Base-by-base conservation (phyloP, 2,329 filamentous ascomycete species). In the Myriangium duriaei region DNA sequence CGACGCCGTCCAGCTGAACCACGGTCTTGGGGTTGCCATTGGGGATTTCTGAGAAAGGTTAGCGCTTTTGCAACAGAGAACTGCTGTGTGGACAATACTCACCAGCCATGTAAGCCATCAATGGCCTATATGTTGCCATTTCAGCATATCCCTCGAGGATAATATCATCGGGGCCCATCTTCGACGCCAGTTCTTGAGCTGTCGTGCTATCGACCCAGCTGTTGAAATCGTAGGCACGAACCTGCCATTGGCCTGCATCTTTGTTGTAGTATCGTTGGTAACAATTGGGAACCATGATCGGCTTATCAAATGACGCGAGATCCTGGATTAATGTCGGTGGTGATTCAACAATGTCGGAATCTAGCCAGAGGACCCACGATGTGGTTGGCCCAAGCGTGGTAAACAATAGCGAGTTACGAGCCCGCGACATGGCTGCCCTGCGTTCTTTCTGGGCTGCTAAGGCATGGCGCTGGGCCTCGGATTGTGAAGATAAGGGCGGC, bases 311-410 rank as follows among this genome's bases (percentile, higher is more conserved):
- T 6, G 68, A 62, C 3, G 91, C 87, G 13, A 98, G 73, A 55
- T 98, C 91, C 57, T 98, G 85, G 48, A 98, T 93, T 35, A 98
- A 66, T 2, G 76, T 72, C 0, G 76, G 66, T 0, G 88, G 91
- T 4, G 84, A 85, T 63, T 98, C 91, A 49, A 98, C 57, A 46
- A 98, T 81, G 58, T 98, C 91, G 26, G 79, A 73, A 55, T 98
- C 91, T 18, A 98, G 70, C 91, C 91, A 98, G 15, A 98, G 69
- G 21, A 98, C 87, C 91, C 91, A 98, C 0, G 85, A 91, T 0
- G 86, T 95, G 10, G 76, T 72, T 1, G 87, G 87, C 2, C 88
- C 87, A 7, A 98, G 67, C 0, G 88, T 96, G 6, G 91, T 95
- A 64, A 96, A 98, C 17, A 98, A 72, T 6, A 98, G 71, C 38